These are phyloP conservation scores for Thelephora terrestris DNA, from an alignment of 1,284 basidiomycete genomes.

Conservation along the genomic window DNA sequence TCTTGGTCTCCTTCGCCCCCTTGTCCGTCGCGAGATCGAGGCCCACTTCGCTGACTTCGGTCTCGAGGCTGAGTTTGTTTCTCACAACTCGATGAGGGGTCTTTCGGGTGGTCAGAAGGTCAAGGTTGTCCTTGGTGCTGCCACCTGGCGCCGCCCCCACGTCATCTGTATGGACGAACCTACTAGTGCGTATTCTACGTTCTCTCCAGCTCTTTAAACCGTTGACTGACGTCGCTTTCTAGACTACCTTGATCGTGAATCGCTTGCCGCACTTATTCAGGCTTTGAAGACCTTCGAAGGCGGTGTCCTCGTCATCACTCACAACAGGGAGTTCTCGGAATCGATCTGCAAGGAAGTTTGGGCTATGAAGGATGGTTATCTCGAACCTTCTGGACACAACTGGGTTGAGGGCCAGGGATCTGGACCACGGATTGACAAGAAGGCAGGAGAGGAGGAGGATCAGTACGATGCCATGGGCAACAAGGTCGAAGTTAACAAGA, in stretches of 20 bases:
- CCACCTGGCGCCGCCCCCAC: constrained; percentile 97
- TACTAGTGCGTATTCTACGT: constrained; percentile 49
- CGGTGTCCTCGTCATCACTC: constrained; percentile 94
- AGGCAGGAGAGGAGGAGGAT: constrained; percentile 77
- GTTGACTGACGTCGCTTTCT: constrained; percentile 11
- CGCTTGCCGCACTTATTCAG: constrained; percentile 91
- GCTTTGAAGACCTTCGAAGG: constrained; percentile 95
- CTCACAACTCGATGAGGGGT: constrained; percentile 96
- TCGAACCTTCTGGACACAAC: constrained; percentile 95
- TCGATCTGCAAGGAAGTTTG: constrained; percentile 86
- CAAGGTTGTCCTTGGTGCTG: constrained; percentile 97
- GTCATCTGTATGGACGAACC: constrained; percentile 97
- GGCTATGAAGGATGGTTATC: constrained; percentile 89
- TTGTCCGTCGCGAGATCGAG: constrained; percentile 97
- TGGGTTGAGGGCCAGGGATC: constrained; percentile 97
- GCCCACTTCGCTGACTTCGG: constrained; percentile 96
- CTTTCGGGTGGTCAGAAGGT: constrained; percentile 99
- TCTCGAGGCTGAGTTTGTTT: constrained; percentile 94
- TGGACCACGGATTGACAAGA: constrained; percentile 87
- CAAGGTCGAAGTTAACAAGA: constrained; percentile 82
- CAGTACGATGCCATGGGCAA: constrained; percentile 94
- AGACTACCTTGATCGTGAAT: constrained; percentile 97
- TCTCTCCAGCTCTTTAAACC: not conserved
- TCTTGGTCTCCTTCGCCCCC: constrained; percentile 89
- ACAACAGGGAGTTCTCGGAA: constrained; percentile 98